phyloP scores from a whole-genome alignment of 1,284 basidiomycete genomes.

The Xanthoconium separans region DNA sequence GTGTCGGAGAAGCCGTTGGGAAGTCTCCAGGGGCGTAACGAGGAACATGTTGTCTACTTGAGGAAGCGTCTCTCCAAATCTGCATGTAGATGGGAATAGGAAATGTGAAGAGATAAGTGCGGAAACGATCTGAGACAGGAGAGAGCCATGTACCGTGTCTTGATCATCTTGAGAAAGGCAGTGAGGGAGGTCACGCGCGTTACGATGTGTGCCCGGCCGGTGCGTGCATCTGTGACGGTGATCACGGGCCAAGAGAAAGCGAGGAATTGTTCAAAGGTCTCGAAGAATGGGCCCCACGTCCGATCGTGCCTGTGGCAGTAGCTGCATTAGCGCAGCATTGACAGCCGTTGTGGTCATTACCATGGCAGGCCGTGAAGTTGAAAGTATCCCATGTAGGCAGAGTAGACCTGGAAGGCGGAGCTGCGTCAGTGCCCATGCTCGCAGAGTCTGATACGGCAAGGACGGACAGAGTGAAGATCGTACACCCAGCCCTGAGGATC shows the following conservation, averaged over 20 bases:
- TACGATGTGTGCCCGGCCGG: conserved; percentile 77
- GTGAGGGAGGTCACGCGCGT: conserved; percentile 69
- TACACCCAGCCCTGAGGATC: conserved; percentile 81
- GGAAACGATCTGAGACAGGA: not conserved
- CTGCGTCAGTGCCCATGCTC: not conserved
- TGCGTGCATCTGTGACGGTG: conserved; percentile 70
- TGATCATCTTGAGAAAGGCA: conserved; percentile 77
- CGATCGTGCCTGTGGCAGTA: conserved; percentile 62
- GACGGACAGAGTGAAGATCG: conserved; percentile 76
- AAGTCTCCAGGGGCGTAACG: conserved; percentile 65
- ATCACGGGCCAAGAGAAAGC: conserved; percentile 86
- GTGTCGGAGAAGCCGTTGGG: conserved; percentile 65
- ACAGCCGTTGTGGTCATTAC: conserved; percentile 40
- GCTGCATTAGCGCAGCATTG: conserved; percentile 6
- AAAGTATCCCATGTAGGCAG: conserved; percentile 83
- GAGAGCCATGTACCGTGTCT: conserved; percentile 53
- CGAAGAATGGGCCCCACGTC: conserved; percentile 80
- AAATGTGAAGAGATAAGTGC: not conserved
- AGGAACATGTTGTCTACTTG: conserved; percentile 67
- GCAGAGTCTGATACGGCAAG: not conserved
- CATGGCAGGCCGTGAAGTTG: conserved; percentile 72
- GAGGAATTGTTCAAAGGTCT: conserved; percentile 79
- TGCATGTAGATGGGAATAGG: conserved; percentile 3
- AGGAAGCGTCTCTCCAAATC: conserved; percentile 73
- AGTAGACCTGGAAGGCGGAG: conserved; percentile 57